phyloP scores from a whole-genome alignment of 2,329 filamentous ascomycete species.

The Cladophialophora psammophila region DNA sequence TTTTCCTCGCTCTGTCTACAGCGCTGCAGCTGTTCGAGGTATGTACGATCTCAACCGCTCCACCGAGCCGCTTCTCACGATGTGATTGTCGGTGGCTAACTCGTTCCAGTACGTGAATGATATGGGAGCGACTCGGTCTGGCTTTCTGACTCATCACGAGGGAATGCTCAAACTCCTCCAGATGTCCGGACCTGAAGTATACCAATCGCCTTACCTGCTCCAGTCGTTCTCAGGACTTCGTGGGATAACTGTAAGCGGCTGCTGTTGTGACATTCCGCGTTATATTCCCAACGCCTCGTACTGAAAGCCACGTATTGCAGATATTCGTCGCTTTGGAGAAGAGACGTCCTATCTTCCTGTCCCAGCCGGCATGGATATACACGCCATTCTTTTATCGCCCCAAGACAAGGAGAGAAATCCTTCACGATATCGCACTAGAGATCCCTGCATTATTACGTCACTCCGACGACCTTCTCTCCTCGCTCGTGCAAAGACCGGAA shows the following conservation, averaged over 20 bases:
- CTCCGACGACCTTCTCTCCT: background rate
- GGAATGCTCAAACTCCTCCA: conserved; percentile 18
- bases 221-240: conserved; percentile 13
- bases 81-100: background rate
- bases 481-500: background rate
- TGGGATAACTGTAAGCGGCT: conserved; percentile 8
- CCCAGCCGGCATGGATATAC: conserved; percentile 6
- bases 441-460: conserved; percentile 1
- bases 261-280: background rate
- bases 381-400: background rate
- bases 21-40: conserved; percentile 20
- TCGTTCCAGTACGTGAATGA: conserved; percentile 13
- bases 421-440: conserved; percentile 13
- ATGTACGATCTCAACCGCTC: background rate
- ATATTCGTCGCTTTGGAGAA: conserved; percentile 8
- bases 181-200: conserved; percentile 15
- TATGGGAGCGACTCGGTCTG: background rate
- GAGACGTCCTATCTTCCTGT: background rate
- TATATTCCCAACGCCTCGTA: background rate
- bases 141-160: conserved; percentile 16
- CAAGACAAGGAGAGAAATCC: conserved; percentile 8
- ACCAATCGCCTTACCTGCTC: conserved; percentile 5
- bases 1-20: conserved; percentile 14
- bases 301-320: background rate
- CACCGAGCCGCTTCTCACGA: background rate